Base-by-base conservation (phyloP, 2,329 filamentous ascomycete species). In the Cladosporium colombiae region DNA sequence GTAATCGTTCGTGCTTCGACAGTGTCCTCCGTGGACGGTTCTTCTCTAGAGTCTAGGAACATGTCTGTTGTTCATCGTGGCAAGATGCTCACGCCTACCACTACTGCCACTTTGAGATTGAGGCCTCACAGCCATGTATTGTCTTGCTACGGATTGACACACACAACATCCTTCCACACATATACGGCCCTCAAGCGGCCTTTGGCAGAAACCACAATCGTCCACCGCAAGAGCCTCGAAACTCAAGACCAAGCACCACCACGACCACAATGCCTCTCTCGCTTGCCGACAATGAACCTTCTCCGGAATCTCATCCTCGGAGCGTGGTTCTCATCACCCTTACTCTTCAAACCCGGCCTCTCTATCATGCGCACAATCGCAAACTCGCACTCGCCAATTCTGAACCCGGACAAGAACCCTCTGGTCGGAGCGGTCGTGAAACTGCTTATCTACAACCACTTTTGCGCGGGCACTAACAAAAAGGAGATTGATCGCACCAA, bases 401-500 rank as follows among this genome's bases (percentile, higher is more conserved):
- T 84, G 35, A 81, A 84, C 68, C 81, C 83, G 0, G 81, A 84
- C 62, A 78, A 76, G 18, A 84, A 84, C 69, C 77, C 77, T 0
- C 21, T 84, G 3, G 71, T 86, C 13, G 78, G 81, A 52, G 74
- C 78, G 58, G 71, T 82, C 3, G 73, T 83, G 29, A 81, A 81
- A 68, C 78, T 80, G 59, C 76, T 82, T 10, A 77, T 86, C 18
- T 86, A 86, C 70, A 81, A 85, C 66, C 85, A 86, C 56, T 86
- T 86, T 73, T 86, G 84, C 67, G 84, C 84, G 0, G 84, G 84
- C 0, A 80, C 80, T 31, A 85, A 81, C 62, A 77, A 79, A 49
- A 63, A 66, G 1, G 83, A 86, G 64, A 82, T 86, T 1, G 76
- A 78, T 35, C 74, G 74, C 5, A 83, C 81, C 0, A 78, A 84